Evolutionary conservation across 2,329 filamentous ascomycete species (phyloP), one percentile per base, ranked within the genome.

Genomic region (Scolecobasidium constrictum): DNA sequence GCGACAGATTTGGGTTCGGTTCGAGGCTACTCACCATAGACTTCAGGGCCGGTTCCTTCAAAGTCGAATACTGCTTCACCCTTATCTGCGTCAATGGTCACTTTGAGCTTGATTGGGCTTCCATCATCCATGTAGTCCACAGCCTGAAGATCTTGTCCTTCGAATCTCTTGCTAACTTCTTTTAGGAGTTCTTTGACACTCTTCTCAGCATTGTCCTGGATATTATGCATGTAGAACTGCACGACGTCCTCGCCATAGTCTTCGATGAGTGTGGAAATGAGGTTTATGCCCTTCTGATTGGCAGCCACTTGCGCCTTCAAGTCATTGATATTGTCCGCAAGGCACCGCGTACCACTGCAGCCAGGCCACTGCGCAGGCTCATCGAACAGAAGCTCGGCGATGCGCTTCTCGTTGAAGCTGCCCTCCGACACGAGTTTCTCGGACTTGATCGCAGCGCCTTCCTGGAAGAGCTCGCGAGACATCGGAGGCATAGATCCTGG

Each of bases 51-150:
- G 0, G 85, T 92, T 16, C 85, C 85, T 1, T 68, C 71, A 57
- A 92, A 83, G 60, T 92, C 78, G 54, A 92, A 93, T 0, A 82
- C 65, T 0, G 86, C 86, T 47, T 84, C 81, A 13, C 84, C 86
- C 34, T 82, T 78, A 0, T 78, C 70, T 0, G 75, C 73, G 53
- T 90, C 76, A 49, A 93, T 92, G 1, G 76, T 80, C 9, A 93
- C 72, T 47, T 78, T 81, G 5, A 93, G 71, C 40, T 73, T 69
- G 53, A 93, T 90, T 0, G 84, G 83, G 7, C 75, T 83, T 19
- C 86, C 86, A 52, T 93, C 86, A 52, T 93, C 86, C 83, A 93
- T 92, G 64, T 80, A 86, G 55, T 94, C 86, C 1, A 80, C 68
- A 0, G 86, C 83, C 5, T 75, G 72, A 0, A 93, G 71, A n/a